Base-by-base conservation (phyloP, 179 eudicot genomes). In the Sideroxylon spinosum region DNA sequence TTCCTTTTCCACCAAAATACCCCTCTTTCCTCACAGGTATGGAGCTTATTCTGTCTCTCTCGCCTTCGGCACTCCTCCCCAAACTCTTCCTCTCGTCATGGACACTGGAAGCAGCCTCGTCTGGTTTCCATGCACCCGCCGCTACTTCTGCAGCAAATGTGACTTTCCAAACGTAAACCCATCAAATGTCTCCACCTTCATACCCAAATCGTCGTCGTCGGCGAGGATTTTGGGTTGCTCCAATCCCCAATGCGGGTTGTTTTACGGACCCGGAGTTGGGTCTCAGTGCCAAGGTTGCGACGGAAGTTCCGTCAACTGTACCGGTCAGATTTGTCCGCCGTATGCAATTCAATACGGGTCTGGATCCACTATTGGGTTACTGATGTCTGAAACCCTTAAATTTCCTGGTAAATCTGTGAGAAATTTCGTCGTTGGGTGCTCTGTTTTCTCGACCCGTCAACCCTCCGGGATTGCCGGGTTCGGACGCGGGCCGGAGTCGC, bases 51-150 rank as follows among this genome's bases (percentile, higher is more conserved):
- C 97, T 56, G 61, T 89, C 52, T 71, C 87, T 9, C 89, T 92
- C 81, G 62, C 84, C 60, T 81, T 92, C 26, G 97, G 97, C 8
- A 86, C 92, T 0, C 95, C 97, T 17, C 87, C 92, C 0, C 97
- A 92, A 57, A 68, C 61, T 5, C 76, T 88, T 50, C 83, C 89
- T 0, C 83, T 89, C 17, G 80, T 89, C 26, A 82, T 92, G 82
- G 97, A 92, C 85, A 92, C 97, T 49, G 95, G 95, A 5, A 92
- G 95, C 71, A 91, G 93, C 83, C 89, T 92, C 23, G 73, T 87
- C 0, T 92, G 97, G 97, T 82, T 83, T 73, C 97, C 97, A 11
- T 92, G 97, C 82, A 88, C 92, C 1, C 26, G 73, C 11, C 73
- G 64, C 26, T 89, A 89, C 74, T 1, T 72, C 22, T 91, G 97